Conservation (phyloP, 1,139 yeast genomes). For the Debaryomycetaceae sp. region DNA sequence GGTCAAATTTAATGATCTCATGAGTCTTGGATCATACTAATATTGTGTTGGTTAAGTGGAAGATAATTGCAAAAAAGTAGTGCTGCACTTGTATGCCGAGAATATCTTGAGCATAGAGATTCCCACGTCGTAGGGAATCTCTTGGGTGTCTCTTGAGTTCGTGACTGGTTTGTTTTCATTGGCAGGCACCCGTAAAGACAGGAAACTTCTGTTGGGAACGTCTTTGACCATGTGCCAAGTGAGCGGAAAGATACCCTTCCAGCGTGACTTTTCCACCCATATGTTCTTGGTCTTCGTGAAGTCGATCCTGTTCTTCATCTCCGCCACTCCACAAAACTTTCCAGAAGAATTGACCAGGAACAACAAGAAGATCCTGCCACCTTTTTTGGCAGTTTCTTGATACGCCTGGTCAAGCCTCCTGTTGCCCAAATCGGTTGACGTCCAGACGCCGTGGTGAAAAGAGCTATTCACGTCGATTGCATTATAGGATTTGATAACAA, state of each 20-base stretch:
- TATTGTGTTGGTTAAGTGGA: neutral
- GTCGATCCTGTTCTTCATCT: slow-evolving; percentile 44
- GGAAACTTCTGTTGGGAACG: slow-evolving; percentile 46
- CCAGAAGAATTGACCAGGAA: slow-evolving; percentile 62
- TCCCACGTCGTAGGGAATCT: slow-evolving; percentile 43
- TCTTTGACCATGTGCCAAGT: slow-evolving; percentile 53
- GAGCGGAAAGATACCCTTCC: slow-evolving; percentile 52
- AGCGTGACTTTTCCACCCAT: slow-evolving; percentile 48
- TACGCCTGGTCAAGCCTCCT: slow-evolving; percentile 39
- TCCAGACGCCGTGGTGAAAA: slow-evolving; percentile 50
- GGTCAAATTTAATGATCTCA: neutral
- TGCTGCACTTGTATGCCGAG: slow-evolving; percentile 19
- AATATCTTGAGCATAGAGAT: slow-evolving; percentile 47
- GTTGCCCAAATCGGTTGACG: slow-evolving; percentile 58
- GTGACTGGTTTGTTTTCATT: slow-evolving; percentile 55
- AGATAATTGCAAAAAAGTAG: slow-evolving; percentile 1
- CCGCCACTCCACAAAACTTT: slow-evolving; percentile 61
- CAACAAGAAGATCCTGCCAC: slow-evolving; percentile 41
- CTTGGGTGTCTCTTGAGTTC: slow-evolving; percentile 61
- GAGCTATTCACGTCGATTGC: slow-evolving; percentile 50
- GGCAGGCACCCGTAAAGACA: slow-evolving; percentile 39
- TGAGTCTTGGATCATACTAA: neutral
- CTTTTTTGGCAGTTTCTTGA: slow-evolving; percentile 13
- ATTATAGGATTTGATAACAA: slow-evolving; percentile 55
- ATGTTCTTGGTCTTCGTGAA: slow-evolving; percentile 35